phyloP scores from a whole-genome alignment of 306 rosid genomes.

The Elaeagnus macrophylla region DNA sequence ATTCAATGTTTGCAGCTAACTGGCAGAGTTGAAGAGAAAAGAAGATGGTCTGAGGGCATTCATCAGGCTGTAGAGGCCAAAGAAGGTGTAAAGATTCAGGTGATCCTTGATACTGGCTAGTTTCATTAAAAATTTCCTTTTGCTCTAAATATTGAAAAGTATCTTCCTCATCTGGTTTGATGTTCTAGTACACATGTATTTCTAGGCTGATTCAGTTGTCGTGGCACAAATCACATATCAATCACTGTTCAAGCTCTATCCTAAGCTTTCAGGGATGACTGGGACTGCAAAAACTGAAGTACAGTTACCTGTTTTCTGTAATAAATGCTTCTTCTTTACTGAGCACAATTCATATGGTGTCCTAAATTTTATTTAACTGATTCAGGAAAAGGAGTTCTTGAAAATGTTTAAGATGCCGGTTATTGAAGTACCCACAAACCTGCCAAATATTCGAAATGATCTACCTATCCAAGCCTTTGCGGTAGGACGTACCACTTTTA shows the following conservation, averaged over 20 bases:
- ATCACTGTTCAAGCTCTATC: conserved; percentile 93
- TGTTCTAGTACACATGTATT: conserved; percentile 22
- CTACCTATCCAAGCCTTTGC: conserved; percentile 97
- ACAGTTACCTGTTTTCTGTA: conserved; percentile 9
- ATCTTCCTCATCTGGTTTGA: conserved; percentile 20
- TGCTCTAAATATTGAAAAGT: background rate
- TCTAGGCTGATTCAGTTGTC: conserved; percentile 92
- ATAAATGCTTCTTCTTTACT: conserved; percentile 17
- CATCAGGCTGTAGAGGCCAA: conserved; percentile 99
- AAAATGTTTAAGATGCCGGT: conserved; percentile 93
- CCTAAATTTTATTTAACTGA: conserved; percentile 15
- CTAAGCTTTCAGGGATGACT: conserved; percentile 95
- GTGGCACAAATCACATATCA: conserved; percentile 99
- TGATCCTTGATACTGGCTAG: conserved; percentile 19
- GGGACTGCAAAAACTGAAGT: conserved; percentile 99
- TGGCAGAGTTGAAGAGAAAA: conserved; percentile 94
- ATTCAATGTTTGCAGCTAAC: conserved; percentile 47
- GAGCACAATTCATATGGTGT: conserved; percentile 16
- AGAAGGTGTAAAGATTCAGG: conserved; percentile 95
- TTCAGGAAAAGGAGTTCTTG: conserved; percentile 93
- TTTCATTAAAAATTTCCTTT: conserved; percentile 15
- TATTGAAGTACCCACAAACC: conserved; percentile 93
- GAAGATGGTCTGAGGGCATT: conserved; percentile 98
- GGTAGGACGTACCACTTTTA: conserved; percentile 35
- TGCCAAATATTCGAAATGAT: conserved; percentile 85